Base-by-base conservation (phyloP, 352 stramenopile species). In the Pythium periplocum region DNA sequence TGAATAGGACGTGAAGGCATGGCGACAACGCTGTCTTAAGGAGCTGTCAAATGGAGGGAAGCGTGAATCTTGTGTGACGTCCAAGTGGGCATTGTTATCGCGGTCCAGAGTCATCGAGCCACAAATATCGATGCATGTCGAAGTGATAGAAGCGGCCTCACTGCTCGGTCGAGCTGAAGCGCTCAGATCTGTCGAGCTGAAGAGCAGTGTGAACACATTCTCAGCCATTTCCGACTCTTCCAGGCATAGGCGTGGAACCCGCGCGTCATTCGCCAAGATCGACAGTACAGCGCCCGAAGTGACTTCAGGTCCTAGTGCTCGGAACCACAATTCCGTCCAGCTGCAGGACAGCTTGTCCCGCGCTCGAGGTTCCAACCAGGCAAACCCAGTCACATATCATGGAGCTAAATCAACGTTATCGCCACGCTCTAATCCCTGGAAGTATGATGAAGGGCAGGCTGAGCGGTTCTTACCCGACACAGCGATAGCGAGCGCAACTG, bases 181-280 rank as follows among this genome's bases (percentile, higher is more conserved):
- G 5, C 36, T 38, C 5, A 46, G 47, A 3, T 41, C 47, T 10
- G 58, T 65, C 47, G 49, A 49, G 35, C 60, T 65, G 58, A 65
- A 65, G 42, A 58, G 48, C 3, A 65, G 52, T 50, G 32, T 65
- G 8, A 60, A 47, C 10, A 60, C 58, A 11, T 65, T 65, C 38
- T 60, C 50, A 3, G 41, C 58, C 4, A 59, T 65, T 30, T 60
- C 46, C 51, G 2, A 10, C 41, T n/a, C 37, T 5, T 39, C 4
- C 40, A n/a, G 33, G 57, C 4, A 32, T 26, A 36, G 44, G 38
- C 9, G 55, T 48, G 7, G 50, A 26, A 26, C 17, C 17, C 17
- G 17, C 17, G 17, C 17, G 17, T 26, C 17, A 26, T 26, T 26
- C 17, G 17, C 17, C 17, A 26, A 26, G 17, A 26, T 26, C 17